Base-by-base conservation (phyloP, 768 basidiomycete genomes). In the Cubamyces lactineus region DNA sequence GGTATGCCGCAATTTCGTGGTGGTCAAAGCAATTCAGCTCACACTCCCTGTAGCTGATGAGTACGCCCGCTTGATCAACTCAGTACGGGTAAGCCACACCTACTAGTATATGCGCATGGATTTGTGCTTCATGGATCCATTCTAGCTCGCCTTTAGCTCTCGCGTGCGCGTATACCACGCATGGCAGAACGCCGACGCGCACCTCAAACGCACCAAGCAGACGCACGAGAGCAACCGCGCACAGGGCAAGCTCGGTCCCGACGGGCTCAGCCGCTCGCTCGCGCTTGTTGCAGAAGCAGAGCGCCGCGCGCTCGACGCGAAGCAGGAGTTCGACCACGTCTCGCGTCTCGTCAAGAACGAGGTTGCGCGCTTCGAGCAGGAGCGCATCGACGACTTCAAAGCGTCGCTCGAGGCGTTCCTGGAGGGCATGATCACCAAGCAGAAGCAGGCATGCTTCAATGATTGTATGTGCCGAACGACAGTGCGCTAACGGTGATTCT, bases 321-420 rank as follows among this genome's bases (percentile, higher is more conserved):
- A 90, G 70, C 85, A 86, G 53, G 96, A 97, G 65, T 99, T 91
- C 71, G 96, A 98, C 46, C 84, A 90, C 21, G 88, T 89, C 13
- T 92, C 94, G 19, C 89, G 89, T 66, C 78, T 97, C 19, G 87
- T 94, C 67, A 98, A 98, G 75, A 77, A 84, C 4, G 97, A 99
- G 76, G 85, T 95, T 65, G 86, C 86, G 5, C 80, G 96, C 45
- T 98, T 98, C 70, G 96, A 99, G 76, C 85, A 87, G 71, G 96
- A 97, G 75, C 85, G 96, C 45, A 83, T 98, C 24, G 91, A 93
- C 50, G 96, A 98, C 72, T 97, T 98, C 75, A 96, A 95, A 75
- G 80, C 83, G 46, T 82, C 89, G 2, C 73, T 99, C 66, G 90
- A 93, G 73, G 81, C 82, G 3, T 95, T 94, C 74, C 77, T 98